Conservation (phyloP, 106 monocot species). For the Alisma plantagoaquatica region DNA sequence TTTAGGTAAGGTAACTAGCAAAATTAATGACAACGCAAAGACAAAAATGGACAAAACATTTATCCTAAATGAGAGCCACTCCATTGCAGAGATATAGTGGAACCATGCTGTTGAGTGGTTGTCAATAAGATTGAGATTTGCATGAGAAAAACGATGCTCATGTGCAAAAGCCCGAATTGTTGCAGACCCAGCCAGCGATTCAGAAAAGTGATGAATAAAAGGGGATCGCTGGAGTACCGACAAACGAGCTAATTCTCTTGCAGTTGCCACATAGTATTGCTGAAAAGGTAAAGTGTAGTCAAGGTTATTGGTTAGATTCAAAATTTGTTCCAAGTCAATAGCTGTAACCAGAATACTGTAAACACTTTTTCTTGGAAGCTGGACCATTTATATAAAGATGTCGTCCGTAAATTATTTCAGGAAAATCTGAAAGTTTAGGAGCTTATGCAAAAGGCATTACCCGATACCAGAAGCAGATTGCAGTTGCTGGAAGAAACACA, state of each 20-base stretch:
- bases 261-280: constrained; percentile 89
- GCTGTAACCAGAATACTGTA: no score
- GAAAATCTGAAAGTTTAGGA: no score
- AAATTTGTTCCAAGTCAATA: no score
- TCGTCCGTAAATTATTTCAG: no score
- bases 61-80: constrained; percentile 86
- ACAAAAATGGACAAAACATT: constrained; percentile 71
- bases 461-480: constrained; percentile 66
- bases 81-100: constrained; percentile 70
- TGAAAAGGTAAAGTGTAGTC: constrained; percentile 26
- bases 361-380: no score
- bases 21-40: constrained; percentile 74
- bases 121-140: constrained; percentile 59
- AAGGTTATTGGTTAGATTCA: no score
- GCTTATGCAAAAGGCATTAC: no score
- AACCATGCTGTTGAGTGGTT: constrained; percentile 79
- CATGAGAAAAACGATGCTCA: constrained; percentile 46
- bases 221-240: constrained; percentile 83
- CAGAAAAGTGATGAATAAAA: constrained; percentile 92
- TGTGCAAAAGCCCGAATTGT: constrained; percentile 79
- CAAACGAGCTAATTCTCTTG: constrained; percentile 79
- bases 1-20: constrained; percentile 83
- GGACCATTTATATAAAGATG: no score
- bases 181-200: constrained; percentile 71
- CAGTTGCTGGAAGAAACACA: constrained; percentile 72